Evolutionary conservation across 2,329 filamentous ascomycete species (phyloP).

Genomic region (Penicillium sp.): DNA sequence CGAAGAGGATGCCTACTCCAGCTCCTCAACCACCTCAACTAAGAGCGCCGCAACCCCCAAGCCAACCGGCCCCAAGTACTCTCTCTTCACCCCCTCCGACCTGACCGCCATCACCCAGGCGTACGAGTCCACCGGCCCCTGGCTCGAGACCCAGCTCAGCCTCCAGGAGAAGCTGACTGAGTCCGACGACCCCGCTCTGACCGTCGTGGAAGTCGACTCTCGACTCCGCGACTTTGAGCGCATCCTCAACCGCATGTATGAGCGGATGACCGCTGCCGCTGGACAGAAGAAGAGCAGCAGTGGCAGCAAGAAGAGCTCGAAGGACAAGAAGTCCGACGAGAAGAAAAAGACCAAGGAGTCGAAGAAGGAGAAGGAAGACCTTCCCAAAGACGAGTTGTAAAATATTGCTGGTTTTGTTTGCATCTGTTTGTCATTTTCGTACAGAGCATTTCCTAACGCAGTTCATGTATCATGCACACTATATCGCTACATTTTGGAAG

Average conservation of each 20-base stretch:
- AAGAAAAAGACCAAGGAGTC: slow-evolving; percentile 28
- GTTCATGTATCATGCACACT: slow-evolving; percentile 20
- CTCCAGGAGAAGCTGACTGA: slow-evolving; percentile 70
- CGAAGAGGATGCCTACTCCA: slow-evolving; percentile 65
- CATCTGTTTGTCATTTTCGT: slow-evolving; percentile 14
- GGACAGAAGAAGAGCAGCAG: slow-evolving; percentile 28
- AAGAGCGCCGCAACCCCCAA: slow-evolving; percentile 38
- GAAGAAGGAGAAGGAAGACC: slow-evolving; percentile 28
- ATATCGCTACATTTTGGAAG: slow-evolving; percentile 8
- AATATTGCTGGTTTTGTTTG: slow-evolving; percentile 10
- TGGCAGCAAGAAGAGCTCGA: slow-evolving; percentile 24
- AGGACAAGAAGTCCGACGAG: slow-evolving; percentile 34
- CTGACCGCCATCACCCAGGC: slow-evolving; percentile 65
- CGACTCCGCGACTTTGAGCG: slow-evolving; percentile 71
- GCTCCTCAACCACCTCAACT: slow-evolving; percentile 40
- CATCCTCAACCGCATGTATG: slow-evolving; percentile 37
- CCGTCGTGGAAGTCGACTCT: slow-evolving; percentile 69
- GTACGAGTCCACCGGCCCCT: slow-evolving; percentile 65
- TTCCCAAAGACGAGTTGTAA: slow-evolving; percentile 38
- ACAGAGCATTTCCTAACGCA: slow-evolving; percentile 19
- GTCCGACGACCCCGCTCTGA: slow-evolving; percentile 74
- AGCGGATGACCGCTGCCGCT: slow-evolving; percentile 50
- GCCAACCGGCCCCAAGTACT: slow-evolving; percentile 56
- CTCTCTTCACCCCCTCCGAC: slow-evolving; percentile 73
- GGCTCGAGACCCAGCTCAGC: slow-evolving; percentile 72